phyloP scores from a whole-genome alignment of 78 protist genomes.

The Dictyostelium firmibasis region DNA sequence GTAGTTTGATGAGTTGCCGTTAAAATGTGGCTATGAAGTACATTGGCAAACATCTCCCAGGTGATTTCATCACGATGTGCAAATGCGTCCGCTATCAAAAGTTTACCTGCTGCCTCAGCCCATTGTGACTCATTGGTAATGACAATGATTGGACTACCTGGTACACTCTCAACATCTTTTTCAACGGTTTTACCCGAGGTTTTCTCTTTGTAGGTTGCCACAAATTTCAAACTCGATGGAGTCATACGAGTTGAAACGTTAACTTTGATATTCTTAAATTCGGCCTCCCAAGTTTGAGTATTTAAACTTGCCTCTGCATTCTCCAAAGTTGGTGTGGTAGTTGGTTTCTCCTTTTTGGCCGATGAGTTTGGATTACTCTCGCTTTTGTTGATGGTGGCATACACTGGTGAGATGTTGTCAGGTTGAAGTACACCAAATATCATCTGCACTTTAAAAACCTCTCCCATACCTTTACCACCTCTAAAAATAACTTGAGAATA shows the following conservation, averaged over 20 bases:
- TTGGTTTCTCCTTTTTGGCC: conserved; percentile 31
- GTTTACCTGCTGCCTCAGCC: conserved; percentile 82
- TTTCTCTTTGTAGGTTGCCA: conserved; percentile 40
- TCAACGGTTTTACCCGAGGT: neutral
- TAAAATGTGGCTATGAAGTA: conserved; percentile 56
- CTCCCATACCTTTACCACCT: conserved; percentile 63
- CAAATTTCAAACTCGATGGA: conserved; percentile 55
- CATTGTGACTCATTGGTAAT: conserved; percentile 84
- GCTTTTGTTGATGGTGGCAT: conserved; percentile 35
- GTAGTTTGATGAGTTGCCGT: conserved; percentile 63
- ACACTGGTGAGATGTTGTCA: neutral
- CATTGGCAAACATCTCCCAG: conserved; percentile 76
- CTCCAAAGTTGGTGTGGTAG: neutral
- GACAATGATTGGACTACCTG: conserved; percentile 58
- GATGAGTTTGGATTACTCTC: neutral
- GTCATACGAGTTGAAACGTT: conserved; percentile 74
- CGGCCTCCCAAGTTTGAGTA: conserved; percentile 4
- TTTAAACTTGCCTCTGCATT: conserved; percentile 2
- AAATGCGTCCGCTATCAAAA: conserved; percentile 58
- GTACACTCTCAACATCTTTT: conserved; percentile 28
- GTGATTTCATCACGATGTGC: conserved; percentile 41
- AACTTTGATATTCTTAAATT: conserved; percentile 34
- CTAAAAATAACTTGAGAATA: conserved; percentile 58
- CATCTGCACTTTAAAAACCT: conserved; percentile 49
- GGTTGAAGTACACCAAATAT: conserved; percentile 67